Conservation (phyloP, 2,329 filamentous ascomycete genomes). For the Xylariaceae sp. region DNA sequence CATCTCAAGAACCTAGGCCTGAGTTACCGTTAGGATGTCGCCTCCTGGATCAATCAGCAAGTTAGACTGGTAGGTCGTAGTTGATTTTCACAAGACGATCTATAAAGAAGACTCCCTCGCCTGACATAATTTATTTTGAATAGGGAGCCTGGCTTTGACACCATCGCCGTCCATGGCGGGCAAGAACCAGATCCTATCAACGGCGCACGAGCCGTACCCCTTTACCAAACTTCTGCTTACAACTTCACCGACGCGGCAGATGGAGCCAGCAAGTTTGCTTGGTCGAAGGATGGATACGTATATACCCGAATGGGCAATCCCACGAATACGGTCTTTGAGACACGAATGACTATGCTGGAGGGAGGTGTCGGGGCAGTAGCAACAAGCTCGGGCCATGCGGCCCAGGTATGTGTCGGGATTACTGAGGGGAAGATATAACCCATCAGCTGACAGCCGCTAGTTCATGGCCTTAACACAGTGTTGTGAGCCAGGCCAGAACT, state of each 20-base stretch:
- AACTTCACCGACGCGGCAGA: slow-evolving; percentile 48
- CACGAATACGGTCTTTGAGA: slow-evolving; percentile 49
- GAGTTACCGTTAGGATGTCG: slow-evolving; percentile 35
- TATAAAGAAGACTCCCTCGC: slow-evolving; percentile 10
- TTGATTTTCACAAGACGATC: background rate
- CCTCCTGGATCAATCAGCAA: slow-evolving; percentile 44
- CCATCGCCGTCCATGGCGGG: slow-evolving; percentile 42
- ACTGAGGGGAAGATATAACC: slow-evolving; percentile 8
- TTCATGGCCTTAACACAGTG: slow-evolving; percentile 48
- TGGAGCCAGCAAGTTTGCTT: slow-evolving; percentile 46
- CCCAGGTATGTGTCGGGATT: slow-evolving; percentile 35
- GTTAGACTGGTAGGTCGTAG: slow-evolving; percentile 40
- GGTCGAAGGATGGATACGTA: slow-evolving; percentile 48
- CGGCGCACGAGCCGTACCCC: slow-evolving; percentile 40
- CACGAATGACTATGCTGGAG: slow-evolving; percentile 47
- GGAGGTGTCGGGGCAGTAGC: slow-evolving; percentile 47
- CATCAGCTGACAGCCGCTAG: slow-evolving; percentile 25
- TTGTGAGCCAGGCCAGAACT: slow-evolving; percentile 47
- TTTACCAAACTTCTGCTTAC: slow-evolving; percentile 42
- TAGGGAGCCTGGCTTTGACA: slow-evolving; percentile 41
- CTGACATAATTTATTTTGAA: slow-evolving; percentile 24
- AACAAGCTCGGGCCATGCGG: slow-evolving; percentile 47
- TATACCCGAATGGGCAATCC: slow-evolving; percentile 49
- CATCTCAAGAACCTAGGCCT: background rate
- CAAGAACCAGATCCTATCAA: slow-evolving; percentile 44